Evolutionary conservation across 1,139 yeast genomes (phyloP), one percentile per base, ranked within the genome.

Genomic region (Torulaspora pretoriensis): DNA sequence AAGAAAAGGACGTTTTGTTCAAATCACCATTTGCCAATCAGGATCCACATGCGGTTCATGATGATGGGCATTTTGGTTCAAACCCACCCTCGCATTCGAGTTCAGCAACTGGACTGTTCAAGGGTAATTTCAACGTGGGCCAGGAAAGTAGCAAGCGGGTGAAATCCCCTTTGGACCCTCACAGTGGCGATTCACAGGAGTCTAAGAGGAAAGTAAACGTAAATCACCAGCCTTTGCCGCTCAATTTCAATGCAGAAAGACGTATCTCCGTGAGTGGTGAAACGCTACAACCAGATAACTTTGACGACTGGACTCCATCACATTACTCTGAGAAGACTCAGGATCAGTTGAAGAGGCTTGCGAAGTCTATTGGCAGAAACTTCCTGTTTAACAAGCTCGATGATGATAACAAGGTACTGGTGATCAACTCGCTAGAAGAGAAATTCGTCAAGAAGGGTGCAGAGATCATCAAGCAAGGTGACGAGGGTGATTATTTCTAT

Each of bases 401-500:
- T 59, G 75, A 74, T 38, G 86, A 80, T 52, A 77, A 95, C 5
- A 74, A 86, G 57, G 78, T 76, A 53, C 80, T 92, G 10, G 94
- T 92, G 33, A 78, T 92, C 44, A 78, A 80, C 55, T 95, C 97
- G 14, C 74, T 92, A 53, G 79, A 83, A 55, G 92, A 85, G 62
- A 85, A 84, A 60, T 68, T 69, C 42, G 79, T 81, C 42, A 60
- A 75, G 4, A 72, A 77, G 46, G 85, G 80, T 45, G 70, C 79
- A 8, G 81, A 78, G 54, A 83, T 92, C 51, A 90, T 92, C 60
- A 78, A 73, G 56, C 97, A 92, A 68, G 98, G 98, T 45, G 97
- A 89, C 62, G 96, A 87, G 64, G 98, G 98, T 55, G 97, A 92
- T 68, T 92, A 72, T 66, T 89, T 92, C 65, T 92, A 90, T 67